Conservation (phyloP, 768 basidiomycete species). For the Omphalotus guepiniiformis region DNA sequence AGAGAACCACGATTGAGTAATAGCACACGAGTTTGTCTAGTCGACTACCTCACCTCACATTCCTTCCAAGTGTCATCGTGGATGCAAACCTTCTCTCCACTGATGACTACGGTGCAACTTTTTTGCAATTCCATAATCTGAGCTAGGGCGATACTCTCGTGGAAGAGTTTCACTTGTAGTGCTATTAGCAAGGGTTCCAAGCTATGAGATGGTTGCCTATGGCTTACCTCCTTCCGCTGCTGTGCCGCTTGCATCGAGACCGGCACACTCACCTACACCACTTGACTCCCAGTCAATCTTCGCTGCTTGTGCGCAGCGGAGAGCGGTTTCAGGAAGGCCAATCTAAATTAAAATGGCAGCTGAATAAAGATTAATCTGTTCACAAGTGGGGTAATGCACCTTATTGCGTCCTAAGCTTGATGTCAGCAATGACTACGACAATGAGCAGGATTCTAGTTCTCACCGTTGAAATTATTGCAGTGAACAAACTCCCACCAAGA, state of each 20-base stretch:
- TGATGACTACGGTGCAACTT: slow-evolving; percentile 87
- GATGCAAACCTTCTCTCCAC: slow-evolving; percentile 61
- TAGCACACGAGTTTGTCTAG: neutral
- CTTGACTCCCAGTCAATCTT: slow-evolving; percentile 68
- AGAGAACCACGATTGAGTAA: slow-evolving; percentile 12
- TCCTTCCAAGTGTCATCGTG: slow-evolving; percentile 76
- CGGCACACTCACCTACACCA: slow-evolving; percentile 53
- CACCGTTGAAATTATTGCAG: slow-evolving; percentile 72
- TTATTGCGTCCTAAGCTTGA: slow-evolving; percentile 2
- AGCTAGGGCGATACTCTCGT: slow-evolving; percentile 49
- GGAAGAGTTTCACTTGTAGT: slow-evolving; percentile 37
- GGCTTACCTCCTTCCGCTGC: slow-evolving; percentile 48
- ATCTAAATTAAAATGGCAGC: slow-evolving; percentile 34
- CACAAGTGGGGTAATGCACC: neutral
- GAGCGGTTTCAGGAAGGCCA: slow-evolving; percentile 60
- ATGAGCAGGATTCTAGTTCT: slow-evolving; percentile 31
- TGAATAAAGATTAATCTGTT: neutral
- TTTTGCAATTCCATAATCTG: slow-evolving; percentile 53
- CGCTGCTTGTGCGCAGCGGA: slow-evolving; percentile 59
- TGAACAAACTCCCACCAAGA: slow-evolving; percentile 82
- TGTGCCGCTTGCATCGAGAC: slow-evolving; percentile 57
- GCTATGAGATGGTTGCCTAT: neutral
- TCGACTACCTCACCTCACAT: slow-evolving; percentile 57
- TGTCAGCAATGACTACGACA: no score
- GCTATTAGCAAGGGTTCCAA: neutral